Conservation (phyloP, 164 flowering plant genomes). For the Warburgia ugandensis region DNA sequence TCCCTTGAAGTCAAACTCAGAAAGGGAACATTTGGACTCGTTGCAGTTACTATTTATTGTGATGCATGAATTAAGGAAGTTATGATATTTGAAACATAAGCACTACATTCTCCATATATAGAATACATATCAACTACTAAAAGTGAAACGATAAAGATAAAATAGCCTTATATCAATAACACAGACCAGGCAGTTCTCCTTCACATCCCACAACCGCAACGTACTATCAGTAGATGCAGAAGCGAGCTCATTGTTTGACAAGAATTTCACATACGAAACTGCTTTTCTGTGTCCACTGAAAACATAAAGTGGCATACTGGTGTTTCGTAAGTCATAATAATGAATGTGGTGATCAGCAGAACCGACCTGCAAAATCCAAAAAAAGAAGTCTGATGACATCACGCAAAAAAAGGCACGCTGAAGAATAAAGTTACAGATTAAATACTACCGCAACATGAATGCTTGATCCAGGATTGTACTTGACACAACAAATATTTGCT, state of each 20-base stretch:
- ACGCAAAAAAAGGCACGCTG: background rate
- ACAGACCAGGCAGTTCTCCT: constrained; percentile 67
- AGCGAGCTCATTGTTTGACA: constrained; percentile 85
- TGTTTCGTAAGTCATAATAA: constrained; percentile 85
- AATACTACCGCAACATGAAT: constrained; percentile 57
- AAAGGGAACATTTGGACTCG: too few relatives aligned
- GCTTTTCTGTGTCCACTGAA: constrained; percentile 89
- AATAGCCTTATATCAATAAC: background rate
- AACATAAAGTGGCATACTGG: constrained; percentile 73
- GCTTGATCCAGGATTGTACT: constrained; percentile 93
- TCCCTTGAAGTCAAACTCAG: too few relatives aligned
- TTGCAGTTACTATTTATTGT: too few relatives aligned
- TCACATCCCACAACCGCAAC: constrained; percentile 91
- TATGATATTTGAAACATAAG: too few relatives aligned
- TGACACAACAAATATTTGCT: constrained; percentile 96
- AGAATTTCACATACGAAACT: constrained; percentile 94
- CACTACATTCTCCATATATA: too few relatives aligned
- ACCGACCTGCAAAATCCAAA: constrained; percentile 64
- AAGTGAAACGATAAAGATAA: too few relatives aligned
- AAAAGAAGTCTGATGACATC: background rate
- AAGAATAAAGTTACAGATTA: background rate
- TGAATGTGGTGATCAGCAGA: constrained; percentile 96
- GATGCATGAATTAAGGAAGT: too few relatives aligned
- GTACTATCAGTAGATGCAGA: constrained; percentile 99
- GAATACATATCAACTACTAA: too few relatives aligned